Evolutionary conservation across 768 basidiomycete species (phyloP).

Genomic region (Naganishia onofrii): DNA sequence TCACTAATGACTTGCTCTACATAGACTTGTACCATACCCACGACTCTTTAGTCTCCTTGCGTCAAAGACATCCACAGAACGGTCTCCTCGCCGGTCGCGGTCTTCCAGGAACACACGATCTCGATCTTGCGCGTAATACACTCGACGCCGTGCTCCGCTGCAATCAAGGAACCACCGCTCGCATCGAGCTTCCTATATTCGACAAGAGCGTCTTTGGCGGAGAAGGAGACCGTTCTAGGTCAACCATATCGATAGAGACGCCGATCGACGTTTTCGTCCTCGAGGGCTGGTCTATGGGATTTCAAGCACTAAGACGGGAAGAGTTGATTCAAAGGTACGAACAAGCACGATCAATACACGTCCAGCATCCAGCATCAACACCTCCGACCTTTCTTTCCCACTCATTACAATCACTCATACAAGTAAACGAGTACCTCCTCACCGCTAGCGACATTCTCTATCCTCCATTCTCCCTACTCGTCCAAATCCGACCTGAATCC

Average conservation of each 20-base stretch:
- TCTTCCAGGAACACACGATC: slow-evolving; percentile 39
- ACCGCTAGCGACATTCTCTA: neutral
- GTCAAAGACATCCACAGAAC: slow-evolving; percentile 27
- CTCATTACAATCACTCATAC: slow-evolving; percentile 8
- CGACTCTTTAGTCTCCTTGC: slow-evolving; percentile 15
- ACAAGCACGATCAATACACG: slow-evolving; percentile 16
- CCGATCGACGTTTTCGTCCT: slow-evolving; percentile 77
- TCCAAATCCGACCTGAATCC: slow-evolving; percentile 20
- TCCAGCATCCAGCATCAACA: neutral
- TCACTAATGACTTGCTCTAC: neutral
- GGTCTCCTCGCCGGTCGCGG: slow-evolving; percentile 36
- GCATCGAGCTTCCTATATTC: slow-evolving; percentile 14
- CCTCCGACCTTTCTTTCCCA: slow-evolving; percentile 16
- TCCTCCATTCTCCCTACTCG: slow-evolving; percentile 19
- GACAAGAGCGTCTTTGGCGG: slow-evolving; percentile 81
- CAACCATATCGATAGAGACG: slow-evolving; percentile 35
- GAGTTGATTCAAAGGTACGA: slow-evolving; percentile 61
- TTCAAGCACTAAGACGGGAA: slow-evolving; percentile 62
- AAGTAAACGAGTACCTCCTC: slow-evolving; percentile 12
- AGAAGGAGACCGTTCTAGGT: slow-evolving; percentile 70
- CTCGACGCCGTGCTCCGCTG: neutral
- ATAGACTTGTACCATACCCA: slow-evolving; percentile 35
- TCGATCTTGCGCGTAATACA: slow-evolving; percentile 12
- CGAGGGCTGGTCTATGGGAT: slow-evolving; percentile 95
- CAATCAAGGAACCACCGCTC: neutral